These are phyloP conservation scores for Solanum megistacrolobum DNA, from an alignment of 257 asterid species.

Conservation along the genomic window DNA sequence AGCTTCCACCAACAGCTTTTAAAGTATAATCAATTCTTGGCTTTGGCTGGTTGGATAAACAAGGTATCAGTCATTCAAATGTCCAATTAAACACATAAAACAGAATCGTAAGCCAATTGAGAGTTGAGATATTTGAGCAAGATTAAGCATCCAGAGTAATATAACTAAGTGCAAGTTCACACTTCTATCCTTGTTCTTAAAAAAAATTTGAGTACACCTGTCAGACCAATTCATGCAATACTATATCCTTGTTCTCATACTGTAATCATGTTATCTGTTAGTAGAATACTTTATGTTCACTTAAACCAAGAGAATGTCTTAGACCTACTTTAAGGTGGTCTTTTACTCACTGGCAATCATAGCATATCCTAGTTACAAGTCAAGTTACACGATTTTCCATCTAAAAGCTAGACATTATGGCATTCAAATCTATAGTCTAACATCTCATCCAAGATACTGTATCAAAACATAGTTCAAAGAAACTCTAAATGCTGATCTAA, in stretches of 20 bases:
- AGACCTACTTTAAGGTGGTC: background rate
- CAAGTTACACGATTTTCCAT: background rate
- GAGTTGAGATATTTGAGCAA: background rate
- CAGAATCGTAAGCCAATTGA: background rate
- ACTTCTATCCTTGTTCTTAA: background rate
- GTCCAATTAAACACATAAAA: background rate
- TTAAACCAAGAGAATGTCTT: background rate
- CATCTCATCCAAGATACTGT: background rate
- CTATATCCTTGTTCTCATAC: background rate
- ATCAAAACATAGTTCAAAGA: background rate
- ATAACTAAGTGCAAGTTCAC: background rate
- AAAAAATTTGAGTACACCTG: background rate
- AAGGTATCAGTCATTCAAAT: background rate
- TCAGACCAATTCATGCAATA: background rate
- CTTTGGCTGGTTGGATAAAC: conserved; percentile 58
- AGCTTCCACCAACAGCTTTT: conserved; percentile 97
- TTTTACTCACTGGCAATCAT: background rate
- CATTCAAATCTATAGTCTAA: background rate
- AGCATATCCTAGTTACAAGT: background rate
- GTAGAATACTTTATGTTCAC: background rate
- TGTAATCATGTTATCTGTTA: background rate
- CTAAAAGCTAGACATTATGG: background rate
- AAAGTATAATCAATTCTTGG: conserved; percentile 88
- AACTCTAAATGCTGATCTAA: background rate
- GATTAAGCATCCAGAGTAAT: background rate